These are phyloP conservation scores for Heracleum sosnowskyi DNA, from an alignment of 129 eudicot species.

Conservation along the genomic window DNA sequence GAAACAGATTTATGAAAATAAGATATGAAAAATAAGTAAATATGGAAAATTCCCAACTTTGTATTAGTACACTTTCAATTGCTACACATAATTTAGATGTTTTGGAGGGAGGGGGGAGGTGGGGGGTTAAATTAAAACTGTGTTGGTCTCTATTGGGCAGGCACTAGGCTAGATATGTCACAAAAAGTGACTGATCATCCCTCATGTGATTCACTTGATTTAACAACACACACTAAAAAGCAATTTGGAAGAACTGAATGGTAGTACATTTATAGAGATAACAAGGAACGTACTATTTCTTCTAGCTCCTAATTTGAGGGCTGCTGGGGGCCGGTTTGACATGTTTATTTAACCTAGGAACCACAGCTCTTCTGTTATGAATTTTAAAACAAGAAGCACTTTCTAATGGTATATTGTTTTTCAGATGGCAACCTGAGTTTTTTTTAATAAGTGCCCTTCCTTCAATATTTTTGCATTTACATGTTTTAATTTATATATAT, in stretches of 20 bases:
- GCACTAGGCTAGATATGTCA: not conserved
- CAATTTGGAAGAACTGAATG: not conserved
- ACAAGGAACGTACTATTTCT: constrained; percentile 1
- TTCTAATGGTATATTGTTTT: not conserved
- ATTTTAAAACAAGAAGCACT: not conserved
- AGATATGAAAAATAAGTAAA: too few relatives aligned
- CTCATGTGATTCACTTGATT: constrained; percentile 1
- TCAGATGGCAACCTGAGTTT: too few relatives aligned
- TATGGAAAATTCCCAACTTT: too few relatives aligned
- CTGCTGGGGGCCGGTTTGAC: not conserved
- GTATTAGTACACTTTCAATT: too few relatives aligned
- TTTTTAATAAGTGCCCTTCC: not conserved
- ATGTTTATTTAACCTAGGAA: not conserved
- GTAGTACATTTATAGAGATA: constrained; percentile 2
- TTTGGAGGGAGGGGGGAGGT: not conserved
- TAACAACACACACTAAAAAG: not conserved
- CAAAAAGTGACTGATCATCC: not conserved
- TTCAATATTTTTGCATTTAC: not conserved
- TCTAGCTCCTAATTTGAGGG: not conserved
- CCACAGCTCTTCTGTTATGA: not conserved
- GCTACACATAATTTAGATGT: not conserved
- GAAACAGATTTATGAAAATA: too few relatives aligned
- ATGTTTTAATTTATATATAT: too few relatives aligned
- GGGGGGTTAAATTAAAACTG: not conserved
- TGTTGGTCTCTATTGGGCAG: constrained; percentile 1